A percentile compares a stretch with the other conserved stretches of the same genome.
Evolutionary conservation across 2,329 filamentous ascomycete species (phyloP).

Genomic region (Rhynchosporium graminicola): DNA sequence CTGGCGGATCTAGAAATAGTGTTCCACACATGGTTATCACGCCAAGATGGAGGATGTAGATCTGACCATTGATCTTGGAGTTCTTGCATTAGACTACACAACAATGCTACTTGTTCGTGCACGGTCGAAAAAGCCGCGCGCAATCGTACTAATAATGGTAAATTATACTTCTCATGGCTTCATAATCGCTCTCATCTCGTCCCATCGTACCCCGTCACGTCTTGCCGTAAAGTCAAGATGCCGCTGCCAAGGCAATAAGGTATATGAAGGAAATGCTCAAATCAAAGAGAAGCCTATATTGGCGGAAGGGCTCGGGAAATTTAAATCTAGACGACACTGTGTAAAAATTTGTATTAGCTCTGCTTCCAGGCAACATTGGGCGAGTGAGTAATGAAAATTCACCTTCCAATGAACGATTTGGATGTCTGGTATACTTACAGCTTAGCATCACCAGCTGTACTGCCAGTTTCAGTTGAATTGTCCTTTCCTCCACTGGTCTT

Average conservation of each 20-base stretch:
- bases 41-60: no score
- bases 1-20: no score
- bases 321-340: slow-evolving; percentile 30
- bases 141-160: no score
- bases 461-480: slow-evolving; percentile 31
- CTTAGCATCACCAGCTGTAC: slow-evolving; percentile 31
- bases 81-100: no score
- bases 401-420: not conserved
- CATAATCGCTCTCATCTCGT: no score
- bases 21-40: no score
- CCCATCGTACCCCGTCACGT: not conserved
- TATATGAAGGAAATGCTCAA: slow-evolving; percentile 20
- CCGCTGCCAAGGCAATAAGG: slow-evolving; percentile 15
- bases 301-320: not conserved
- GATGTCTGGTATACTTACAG: slow-evolving; percentile 16
- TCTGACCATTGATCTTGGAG: no score
- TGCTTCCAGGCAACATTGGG: not conserved
- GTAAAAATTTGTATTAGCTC: not conserved
- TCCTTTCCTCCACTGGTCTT: slow-evolving; percentile 35
- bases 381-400: not conserved
- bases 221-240: slow-evolving; percentile 8
- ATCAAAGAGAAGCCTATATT: slow-evolving; percentile 2
- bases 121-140: no score
- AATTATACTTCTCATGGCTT: no score
- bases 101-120: no score